A percentile compares a stretch with the other conserved stretches of the same genome.
Conservation (phyloP, 345 rosid species). For the Populus nigra region DNA sequence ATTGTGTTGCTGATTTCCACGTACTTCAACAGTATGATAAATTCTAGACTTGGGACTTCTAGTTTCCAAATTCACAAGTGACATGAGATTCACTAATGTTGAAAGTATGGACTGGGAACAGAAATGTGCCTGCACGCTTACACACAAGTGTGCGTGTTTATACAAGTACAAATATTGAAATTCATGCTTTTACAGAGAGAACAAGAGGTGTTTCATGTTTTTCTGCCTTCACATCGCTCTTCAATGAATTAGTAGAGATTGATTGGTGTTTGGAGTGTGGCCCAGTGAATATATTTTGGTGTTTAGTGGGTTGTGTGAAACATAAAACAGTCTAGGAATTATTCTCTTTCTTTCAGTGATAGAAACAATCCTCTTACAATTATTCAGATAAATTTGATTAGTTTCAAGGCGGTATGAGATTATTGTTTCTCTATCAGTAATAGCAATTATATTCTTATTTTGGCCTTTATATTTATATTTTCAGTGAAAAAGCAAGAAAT, state of each 20-base stretch:
- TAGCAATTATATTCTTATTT: not conserved
- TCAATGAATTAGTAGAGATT: not conserved
- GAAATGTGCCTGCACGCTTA: not conserved
- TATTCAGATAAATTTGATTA: not conserved
- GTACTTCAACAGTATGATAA: not conserved
- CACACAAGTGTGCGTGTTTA: not conserved
- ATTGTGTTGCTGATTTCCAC: not conserved
- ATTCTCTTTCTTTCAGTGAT: too few relatives aligned
- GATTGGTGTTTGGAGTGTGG: not conserved
- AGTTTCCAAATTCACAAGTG: not conserved
- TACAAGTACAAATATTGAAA: not conserved
- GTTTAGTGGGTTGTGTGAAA: not conserved
- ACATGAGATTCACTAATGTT: not conserved
- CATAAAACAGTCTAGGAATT: not conserved
- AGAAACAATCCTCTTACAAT: not conserved
- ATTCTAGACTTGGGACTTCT: not conserved
- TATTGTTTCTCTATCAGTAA: not conserved
- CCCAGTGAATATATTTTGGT: not conserved
- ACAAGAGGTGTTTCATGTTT: not conserved
- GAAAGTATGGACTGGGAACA: not conserved
- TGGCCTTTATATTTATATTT: not conserved
- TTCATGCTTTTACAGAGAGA: not conserved
- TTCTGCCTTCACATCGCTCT: not conserved
- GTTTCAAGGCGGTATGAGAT: not conserved
- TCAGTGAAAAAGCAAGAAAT: not conserved